A percentile compares a stretch with the other conserved stretches of the same genome.
Evolutionary conservation across 2,329 filamentous ascomycete genomes (phyloP).

Genomic region (Cytospora schulzeri): DNA sequence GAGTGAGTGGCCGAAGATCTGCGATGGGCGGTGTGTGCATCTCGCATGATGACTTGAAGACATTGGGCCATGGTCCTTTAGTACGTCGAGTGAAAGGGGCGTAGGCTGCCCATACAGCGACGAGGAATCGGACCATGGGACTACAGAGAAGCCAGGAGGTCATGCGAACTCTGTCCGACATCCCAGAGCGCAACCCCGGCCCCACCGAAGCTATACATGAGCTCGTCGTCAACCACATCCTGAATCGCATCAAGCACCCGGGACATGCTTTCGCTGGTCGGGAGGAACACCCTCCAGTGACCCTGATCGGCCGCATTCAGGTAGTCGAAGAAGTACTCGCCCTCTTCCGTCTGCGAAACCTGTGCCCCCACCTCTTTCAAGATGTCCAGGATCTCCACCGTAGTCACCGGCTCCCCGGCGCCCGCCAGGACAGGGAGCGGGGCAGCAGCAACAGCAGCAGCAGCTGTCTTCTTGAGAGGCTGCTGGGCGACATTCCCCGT

Average conservation of each 20-base stretch:
- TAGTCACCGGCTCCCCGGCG: slow-evolving; percentile 25
- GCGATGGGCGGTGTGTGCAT: background rate
- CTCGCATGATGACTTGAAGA: background rate
- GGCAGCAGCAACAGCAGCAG: slow-evolving; percentile 1
- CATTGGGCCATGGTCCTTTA: background rate
- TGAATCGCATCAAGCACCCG: slow-evolving; percentile 24
- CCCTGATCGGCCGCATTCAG: slow-evolving; percentile 10
- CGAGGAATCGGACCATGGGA: background rate
- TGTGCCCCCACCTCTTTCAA: slow-evolving; percentile 16
- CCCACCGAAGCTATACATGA: slow-evolving; percentile 18
- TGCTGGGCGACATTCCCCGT: slow-evolving; percentile 19
- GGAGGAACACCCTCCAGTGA: slow-evolving; percentile 22
- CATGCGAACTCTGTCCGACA: slow-evolving; percentile 28
- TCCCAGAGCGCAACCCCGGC: slow-evolving; percentile 29
- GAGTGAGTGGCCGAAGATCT: no score
- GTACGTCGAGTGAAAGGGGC: background rate
- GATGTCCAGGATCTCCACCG: slow-evolving; percentile 19
- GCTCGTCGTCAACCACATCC: slow-evolving; percentile 21
- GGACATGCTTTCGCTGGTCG: slow-evolving; percentile 21
- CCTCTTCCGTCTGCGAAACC: slow-evolving; percentile 16
- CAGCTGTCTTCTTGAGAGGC: background rate
- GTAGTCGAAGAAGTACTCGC: slow-evolving; percentile 27
- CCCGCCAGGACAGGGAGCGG: slow-evolving; percentile 16
- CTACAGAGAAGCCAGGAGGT: slow-evolving; percentile 23
- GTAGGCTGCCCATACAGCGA: background rate